Evolutionary conservation across 169 alveolate species (phyloP).

Genomic region (Plasmodium cynomolgi): DNA sequence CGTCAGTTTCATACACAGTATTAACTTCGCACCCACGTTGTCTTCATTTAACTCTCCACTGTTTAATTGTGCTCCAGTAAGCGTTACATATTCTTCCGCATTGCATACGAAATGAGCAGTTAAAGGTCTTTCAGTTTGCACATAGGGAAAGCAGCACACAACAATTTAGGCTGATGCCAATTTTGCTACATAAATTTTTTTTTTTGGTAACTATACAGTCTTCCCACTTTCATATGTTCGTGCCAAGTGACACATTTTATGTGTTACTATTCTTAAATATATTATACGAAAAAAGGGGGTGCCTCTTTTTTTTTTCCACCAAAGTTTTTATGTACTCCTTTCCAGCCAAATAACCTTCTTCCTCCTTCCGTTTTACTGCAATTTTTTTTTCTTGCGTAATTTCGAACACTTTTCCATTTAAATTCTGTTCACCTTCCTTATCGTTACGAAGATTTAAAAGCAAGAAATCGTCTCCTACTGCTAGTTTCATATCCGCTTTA

Average conservation of each 20-base stretch:
- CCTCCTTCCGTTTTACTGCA: slow-evolving; percentile 36
- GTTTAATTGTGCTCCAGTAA: neutral
- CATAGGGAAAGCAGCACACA: neutral
- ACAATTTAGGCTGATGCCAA: neutral
- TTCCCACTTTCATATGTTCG: neutral
- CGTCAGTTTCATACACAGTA: neutral
- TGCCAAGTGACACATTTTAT: neutral
- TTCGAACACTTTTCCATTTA: slow-evolving; percentile 17
- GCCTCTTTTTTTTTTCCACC: slow-evolving; percentile 20
- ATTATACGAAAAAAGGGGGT: slow-evolving; percentile 20
- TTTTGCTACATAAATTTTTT: neutral
- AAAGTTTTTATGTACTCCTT: slow-evolving; percentile 44
- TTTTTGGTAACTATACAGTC: neutral
- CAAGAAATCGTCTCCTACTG: neutral
- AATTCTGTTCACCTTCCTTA: neutral
- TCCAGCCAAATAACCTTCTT: slow-evolving; percentile 12
- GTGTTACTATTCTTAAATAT: slow-evolving; percentile 23
- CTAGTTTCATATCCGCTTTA: neutral
- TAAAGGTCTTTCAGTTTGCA: neutral
- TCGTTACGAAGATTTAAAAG: slow-evolving; percentile 19
- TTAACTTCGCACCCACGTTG: neutral
- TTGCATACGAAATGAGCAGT: neutral
- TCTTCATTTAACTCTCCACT: neutral
- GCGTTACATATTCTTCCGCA: neutral
- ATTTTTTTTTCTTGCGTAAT: slow-evolving; percentile 30